Evolutionary conservation across 2,329 filamentous ascomycete species (phyloP), one percentile per base, ranked within the genome.

Genomic region (Sclerotinia minor): DNA sequence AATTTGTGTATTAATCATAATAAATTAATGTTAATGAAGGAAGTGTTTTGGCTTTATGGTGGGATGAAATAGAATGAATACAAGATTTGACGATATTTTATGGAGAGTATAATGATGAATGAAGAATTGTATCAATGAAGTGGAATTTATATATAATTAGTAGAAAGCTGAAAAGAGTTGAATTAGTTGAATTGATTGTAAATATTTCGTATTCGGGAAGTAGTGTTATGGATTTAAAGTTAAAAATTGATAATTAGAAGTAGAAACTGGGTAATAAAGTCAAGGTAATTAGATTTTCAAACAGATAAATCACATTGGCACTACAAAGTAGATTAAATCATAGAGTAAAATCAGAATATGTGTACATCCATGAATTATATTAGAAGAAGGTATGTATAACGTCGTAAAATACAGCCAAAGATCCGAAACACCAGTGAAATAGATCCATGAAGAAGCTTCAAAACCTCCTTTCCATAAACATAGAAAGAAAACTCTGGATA

Each of bases 341-440:
- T n/a, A 29, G 19, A 50, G 32, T 61, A 26, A 41, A 38, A 32
- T 15, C 59, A 13, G n/a, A 61, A 13, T 35, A 50, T n/a, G 13
- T 50, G 29, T 17, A 38, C 29, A 50, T 38, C 21, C 29, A 15
- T 50, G 45, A 50, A 61, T 7, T 7, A 35, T 19, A 24, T 29
- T 61, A 61, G 29, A 26, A 38, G 7, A 61, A 49, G 21, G 59
- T 24, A 61, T 61, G 59, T 15, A 24, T 61, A 50, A 38, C 8
- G 59, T 61, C 45, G 32, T 38, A 38, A 26, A 61, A 61, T 38
- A 32, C 8, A 26, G 21, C 13, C 17, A 38, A 21, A 61, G 32
- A 61, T 50, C 32, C 45, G 59, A 19, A 61, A 26, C 59, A 50
- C n/a, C n/a, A 49, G 32, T 61, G 59, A 50, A 61, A 41, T 38